Evolutionary conservation across 306 rosid genomes (phyloP), one percentile per base, ranked within the genome.

Genomic region (Quercus agrifolia): DNA sequence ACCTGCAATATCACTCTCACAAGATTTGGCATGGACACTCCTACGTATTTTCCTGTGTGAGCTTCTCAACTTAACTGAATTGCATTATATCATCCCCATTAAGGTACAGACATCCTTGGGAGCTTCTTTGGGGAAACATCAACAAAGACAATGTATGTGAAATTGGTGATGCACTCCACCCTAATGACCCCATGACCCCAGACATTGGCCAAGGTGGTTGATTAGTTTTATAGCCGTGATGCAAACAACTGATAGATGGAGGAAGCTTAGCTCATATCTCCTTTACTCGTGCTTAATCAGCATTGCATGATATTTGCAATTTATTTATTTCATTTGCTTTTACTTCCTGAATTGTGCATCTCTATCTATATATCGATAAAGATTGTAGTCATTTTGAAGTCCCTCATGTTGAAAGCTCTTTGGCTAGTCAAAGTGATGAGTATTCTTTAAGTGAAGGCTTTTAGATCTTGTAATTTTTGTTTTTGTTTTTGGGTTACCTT

Each of bases 21-120:
- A 93, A 15, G 99, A 96, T 86, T 91, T 96, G 79, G 98, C 99
- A 23, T 96, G 99, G 99, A 93, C 98, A 25, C 83, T 96, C 83
- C 96, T 93, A 73, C 92, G 97, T 59, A 96, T 96, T 67, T 96
- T 96, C 92, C 99, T 94, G 5, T 98, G 98, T 19, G 99, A 96
- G 86, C 99, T 96, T 81, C 98, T 96, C 86, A 38, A 38, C 44
- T 6, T 38, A 6, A 38, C 10, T 38, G 44, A 7, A 35, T 35
- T 35, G 9, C 44, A 35, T 6, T 35, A 35, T 35, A 35, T 35
- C 10, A 35, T 6, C 44, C 44, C 44, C 10, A 1, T 35, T 35
- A 35, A 6, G 2, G 44, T 35, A 35, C 44, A 35, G 2, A 6
- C 44, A 35, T 35, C 44, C 2, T 0, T 35, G 44, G 44, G 44